Evolutionary conservation across 108 stramenopile species (phyloP).

Genomic region (Skeletonema marinoi): DNA sequence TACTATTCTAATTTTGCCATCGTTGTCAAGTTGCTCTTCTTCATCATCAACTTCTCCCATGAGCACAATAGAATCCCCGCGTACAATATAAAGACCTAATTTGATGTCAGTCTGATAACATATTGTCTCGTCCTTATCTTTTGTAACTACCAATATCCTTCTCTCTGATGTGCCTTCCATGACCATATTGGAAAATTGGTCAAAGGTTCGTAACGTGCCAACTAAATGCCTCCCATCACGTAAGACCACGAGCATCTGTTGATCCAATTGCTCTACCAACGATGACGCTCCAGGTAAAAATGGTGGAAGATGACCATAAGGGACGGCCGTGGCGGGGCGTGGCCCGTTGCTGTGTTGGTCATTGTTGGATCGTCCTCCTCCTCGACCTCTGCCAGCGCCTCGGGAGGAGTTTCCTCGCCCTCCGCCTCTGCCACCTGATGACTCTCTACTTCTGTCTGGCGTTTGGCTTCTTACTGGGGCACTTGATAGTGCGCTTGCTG

Average conservation of each 20-base stretch:
- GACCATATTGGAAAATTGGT: slow-evolving; percentile 95
- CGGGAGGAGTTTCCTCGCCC: not conserved
- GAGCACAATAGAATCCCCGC: slow-evolving; percentile 92
- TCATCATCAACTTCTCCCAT: slow-evolving; percentile 83
- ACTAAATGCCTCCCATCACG: slow-evolving; percentile 94
- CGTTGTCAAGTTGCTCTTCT: slow-evolving; percentile 43
- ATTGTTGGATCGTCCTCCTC: slow-evolving; percentile 4
- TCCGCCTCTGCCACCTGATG: slow-evolving; percentile 2
- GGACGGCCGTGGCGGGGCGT: slow-evolving; percentile 54
- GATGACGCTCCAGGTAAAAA: slow-evolving; percentile 94
- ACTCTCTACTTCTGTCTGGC: slow-evolving; percentile 5
- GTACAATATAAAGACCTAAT: slow-evolving; percentile 85
- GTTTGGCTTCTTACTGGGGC: slow-evolving; percentile 17
- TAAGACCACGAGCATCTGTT: slow-evolving; percentile 84
- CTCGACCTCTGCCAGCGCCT: slow-evolving; percentile 16
- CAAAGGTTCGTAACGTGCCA: slow-evolving; percentile 89
- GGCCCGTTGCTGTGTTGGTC: not conserved
- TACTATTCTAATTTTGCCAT: slow-evolving; percentile 49
- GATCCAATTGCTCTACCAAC: slow-evolving; percentile 93
- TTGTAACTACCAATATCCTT: slow-evolving; percentile 61
- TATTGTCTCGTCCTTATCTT: slow-evolving; percentile 33
- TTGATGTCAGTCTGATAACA: slow-evolving; percentile 85
- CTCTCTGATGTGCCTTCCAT: slow-evolving; percentile 93
- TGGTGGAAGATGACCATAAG: slow-evolving; percentile 81
- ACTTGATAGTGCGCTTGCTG: not conserved